phyloP scores from a whole-genome alignment of 805 yeast species.

The Wickerhamomyces sydowiorum region DNA sequence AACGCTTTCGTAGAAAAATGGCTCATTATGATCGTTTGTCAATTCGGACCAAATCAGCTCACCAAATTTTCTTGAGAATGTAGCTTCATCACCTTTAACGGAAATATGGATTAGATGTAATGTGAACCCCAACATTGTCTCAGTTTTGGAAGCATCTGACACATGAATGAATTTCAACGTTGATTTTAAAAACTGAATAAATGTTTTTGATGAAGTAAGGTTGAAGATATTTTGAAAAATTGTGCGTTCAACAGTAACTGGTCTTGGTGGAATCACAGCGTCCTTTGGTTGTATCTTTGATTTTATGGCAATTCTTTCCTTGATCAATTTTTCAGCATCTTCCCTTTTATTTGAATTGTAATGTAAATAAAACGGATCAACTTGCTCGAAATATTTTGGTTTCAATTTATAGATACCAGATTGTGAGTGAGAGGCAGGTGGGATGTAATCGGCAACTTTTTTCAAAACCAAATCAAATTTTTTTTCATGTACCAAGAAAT shows the following conservation, averaged over 20 bases:
- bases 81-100: conserved; percentile 32
- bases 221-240: conserved; percentile 41
- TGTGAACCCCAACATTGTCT: conserved; percentile 49
- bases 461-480: conserved; percentile 59
- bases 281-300: conserved; percentile 36
- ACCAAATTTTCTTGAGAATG: conserved; percentile 22
- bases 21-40: conserved; percentile 31
- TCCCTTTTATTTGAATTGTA: conserved; percentile 74
- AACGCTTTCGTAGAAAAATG: conserved; percentile 31
- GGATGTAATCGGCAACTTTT: conserved; percentile 52
- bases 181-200: conserved; percentile 46
- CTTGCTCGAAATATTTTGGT: conserved; percentile 39
- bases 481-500: conserved; percentile 66
- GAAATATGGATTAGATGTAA: conserved; percentile 66
- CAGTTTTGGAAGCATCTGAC: conserved; percentile 38
- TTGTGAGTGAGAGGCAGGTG: conserved; percentile 55
- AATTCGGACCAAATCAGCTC: conserved; percentile 30
- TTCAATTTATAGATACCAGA: conserved; percentile 66
- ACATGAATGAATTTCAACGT: conserved; percentile 34
- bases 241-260: conserved; percentile 28
- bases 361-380: conserved; percentile 83
- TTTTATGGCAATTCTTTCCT: conserved; percentile 40
- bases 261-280: conserved; percentile 52
- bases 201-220: conserved; percentile 47
- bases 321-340: conserved; percentile 66